These are phyloP conservation scores for Chenopodium quinoa DNA, from an alignment of 148 eudicot species.

Conservation along the genomic window DNA sequence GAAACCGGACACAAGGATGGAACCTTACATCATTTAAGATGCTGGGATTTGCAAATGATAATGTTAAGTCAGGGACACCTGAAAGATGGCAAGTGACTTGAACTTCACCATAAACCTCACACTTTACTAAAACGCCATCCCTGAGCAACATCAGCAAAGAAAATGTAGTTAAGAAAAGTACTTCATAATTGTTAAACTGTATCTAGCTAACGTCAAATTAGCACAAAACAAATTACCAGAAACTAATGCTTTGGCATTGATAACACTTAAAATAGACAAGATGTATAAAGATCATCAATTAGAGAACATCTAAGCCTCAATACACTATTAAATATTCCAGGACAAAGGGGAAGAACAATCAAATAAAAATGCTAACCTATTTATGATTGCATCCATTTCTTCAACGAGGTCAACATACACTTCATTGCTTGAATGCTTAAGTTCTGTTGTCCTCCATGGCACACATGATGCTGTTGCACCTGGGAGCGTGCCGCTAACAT, in stretches of 20 bases:
- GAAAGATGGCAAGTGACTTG: constrained; percentile 79
- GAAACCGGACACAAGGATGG: constrained; percentile 93
- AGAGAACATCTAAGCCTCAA: background rate
- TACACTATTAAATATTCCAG: background rate
- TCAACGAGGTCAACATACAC: constrained; percentile 89
- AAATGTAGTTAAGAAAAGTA: constrained; percentile 4
- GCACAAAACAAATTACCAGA: background rate
- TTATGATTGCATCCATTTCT: constrained; percentile 86
- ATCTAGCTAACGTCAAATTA: background rate
- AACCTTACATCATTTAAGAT: constrained; percentile 83
- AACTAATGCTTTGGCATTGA: background rate
- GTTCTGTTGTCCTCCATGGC: constrained; percentile 90
- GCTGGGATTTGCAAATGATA: constrained; percentile 80
- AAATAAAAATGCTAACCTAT: constrained; percentile 44
- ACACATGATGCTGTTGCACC: constrained; percentile 83
- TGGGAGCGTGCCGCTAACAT: constrained; percentile 76
- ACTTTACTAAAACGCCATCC: constrained; percentile 84
- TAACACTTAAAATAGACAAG: background rate
- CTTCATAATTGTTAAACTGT: background rate
- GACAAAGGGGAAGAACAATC: background rate
- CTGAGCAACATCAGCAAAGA: constrained; percentile 43
- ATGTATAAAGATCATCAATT: constrained; percentile 14
- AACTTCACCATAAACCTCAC: constrained; percentile 92
- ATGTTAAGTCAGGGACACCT: constrained; percentile 91
- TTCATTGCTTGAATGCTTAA: constrained; percentile 84